Evolutionary conservation across 352 stramenopile species (phyloP).

Genomic region (Phytophthora quininea): DNA sequence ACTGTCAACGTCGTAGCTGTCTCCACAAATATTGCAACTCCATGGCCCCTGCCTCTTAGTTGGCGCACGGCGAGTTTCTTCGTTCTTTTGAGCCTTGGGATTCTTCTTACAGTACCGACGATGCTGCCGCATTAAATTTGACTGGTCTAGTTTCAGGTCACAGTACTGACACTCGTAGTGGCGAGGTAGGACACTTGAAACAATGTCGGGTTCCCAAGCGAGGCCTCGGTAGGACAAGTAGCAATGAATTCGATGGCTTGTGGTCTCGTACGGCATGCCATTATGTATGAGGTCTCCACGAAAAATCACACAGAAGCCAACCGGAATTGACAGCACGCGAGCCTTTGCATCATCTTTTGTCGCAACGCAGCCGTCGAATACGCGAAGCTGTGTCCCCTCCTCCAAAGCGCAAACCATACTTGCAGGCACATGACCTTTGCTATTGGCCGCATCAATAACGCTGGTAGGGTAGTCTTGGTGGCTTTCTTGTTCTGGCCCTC

Average conservation of each 20-base stretch:
- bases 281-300: constrained; percentile 3
- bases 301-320: neutral
- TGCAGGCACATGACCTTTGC: neutral
- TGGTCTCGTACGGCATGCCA: neutral
- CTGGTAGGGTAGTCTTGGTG: neutral
- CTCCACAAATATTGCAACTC: neutral
- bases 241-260: neutral
- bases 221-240: neutral
- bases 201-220: neutral
- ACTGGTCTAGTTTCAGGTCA: neutral
- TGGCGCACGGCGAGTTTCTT: neutral
- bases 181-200: neutral
- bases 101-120: neutral
- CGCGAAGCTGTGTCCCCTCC: neutral
- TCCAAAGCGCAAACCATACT: constrained; percentile 6
- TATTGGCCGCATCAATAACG: neutral
- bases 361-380: constrained; percentile 5
- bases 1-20: neutral
- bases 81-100: neutral
- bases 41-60: neutral
- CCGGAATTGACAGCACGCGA: neutral
- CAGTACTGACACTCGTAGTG: neutral
- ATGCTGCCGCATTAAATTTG: neutral
- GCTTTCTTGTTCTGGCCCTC: neutral
- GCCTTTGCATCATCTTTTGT: neutral